phyloP scores from a whole-genome alignment of 2,329 filamentous ascomycete species.

The Sphaerostilbella broomeana region DNA sequence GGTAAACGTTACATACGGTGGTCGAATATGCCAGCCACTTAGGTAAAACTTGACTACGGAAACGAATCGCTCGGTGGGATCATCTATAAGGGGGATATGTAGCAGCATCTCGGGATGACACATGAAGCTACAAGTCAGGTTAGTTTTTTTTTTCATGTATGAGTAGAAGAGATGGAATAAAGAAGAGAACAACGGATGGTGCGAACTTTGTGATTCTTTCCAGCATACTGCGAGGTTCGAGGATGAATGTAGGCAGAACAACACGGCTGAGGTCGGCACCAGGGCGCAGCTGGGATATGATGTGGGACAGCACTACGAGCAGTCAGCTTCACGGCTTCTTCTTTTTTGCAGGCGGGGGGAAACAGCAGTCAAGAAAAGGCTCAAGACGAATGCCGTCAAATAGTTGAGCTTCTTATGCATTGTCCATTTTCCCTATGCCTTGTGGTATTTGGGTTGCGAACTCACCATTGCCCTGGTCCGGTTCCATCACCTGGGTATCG shows the following conservation, averaged over 20 bases:
- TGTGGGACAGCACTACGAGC: slow-evolving; percentile 76
- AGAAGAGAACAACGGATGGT: not conserved
- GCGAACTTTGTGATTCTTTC: slow-evolving; percentile 96
- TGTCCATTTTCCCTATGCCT: slow-evolving; percentile 3
- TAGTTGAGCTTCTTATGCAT: slow-evolving; percentile 1
- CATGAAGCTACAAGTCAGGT: slow-evolving; percentile 70
- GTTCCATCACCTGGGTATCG: slow-evolving; percentile 77
- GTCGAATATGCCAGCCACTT: slow-evolving; percentile 97
- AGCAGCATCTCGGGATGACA: slow-evolving; percentile 95
- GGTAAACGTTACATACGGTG: slow-evolving; percentile 60
- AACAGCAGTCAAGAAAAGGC: slow-evolving; percentile 8
- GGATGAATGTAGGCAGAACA: slow-evolving; percentile 92
- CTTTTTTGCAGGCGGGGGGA: not conserved
- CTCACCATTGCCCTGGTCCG: slow-evolving; percentile 90
- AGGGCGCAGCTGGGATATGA: slow-evolving; percentile 93
- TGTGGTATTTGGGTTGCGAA: slow-evolving; percentile 15
- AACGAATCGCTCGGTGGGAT: slow-evolving; percentile 83
- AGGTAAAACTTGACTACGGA: slow-evolving; percentile 97
- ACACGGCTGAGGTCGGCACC: slow-evolving; percentile 93
- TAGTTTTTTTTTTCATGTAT: too few relatives aligned
- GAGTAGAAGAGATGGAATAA: slow-evolving; percentile 6
- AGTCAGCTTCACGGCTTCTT: slow-evolving; percentile 3
- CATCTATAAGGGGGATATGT: slow-evolving; percentile 78
- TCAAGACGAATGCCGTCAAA: not conserved
- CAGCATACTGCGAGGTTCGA: slow-evolving; percentile 95